phyloP scores from a whole-genome alignment of 1,139 yeast species.

The Taphrina communis region DNA sequence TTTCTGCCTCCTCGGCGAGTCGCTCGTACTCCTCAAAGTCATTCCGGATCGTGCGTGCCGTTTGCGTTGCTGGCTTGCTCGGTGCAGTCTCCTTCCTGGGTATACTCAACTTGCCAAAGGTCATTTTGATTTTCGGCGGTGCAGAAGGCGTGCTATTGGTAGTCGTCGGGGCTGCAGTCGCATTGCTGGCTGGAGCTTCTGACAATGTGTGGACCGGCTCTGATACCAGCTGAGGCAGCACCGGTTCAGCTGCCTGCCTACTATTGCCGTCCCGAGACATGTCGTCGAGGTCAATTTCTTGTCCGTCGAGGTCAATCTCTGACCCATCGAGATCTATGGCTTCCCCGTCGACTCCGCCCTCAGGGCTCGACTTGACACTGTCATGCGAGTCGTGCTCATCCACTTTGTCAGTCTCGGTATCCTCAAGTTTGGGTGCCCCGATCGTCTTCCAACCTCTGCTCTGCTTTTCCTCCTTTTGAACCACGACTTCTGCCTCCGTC shows the following conservation, averaged over 20 bases:
- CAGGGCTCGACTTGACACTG: not conserved
- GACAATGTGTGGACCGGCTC: not conserved
- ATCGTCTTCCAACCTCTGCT: slow-evolving; percentile 34
- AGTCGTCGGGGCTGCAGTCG: slow-evolving; percentile 45
- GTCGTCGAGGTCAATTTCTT: slow-evolving; percentile 14
- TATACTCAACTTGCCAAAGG: slow-evolving; percentile 10
- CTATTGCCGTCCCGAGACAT: not conserved
- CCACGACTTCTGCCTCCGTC: slow-evolving; percentile 1
- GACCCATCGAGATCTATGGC: slow-evolving; percentile 11
- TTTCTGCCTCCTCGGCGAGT: not conserved
- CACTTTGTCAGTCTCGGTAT: not conserved
- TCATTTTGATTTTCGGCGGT: slow-evolving; percentile 17
- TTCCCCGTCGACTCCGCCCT: slow-evolving; percentile 1
- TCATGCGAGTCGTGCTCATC: not conserved
- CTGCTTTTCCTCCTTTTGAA: slow-evolving; percentile 6
- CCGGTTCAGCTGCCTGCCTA: not conserved
- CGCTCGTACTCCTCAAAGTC: slow-evolving; percentile 7
- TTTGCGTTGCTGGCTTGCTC: not conserved
- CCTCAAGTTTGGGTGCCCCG: not conserved
- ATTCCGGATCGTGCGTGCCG: not conserved
- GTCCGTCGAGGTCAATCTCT: slow-evolving; percentile 15
- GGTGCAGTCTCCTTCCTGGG: not conserved
- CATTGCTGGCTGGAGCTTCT: not conserved
- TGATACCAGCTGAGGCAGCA: not conserved
- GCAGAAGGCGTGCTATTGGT: not conserved